Percentiles rank a stretch among this genome's conserved stretches.
Evolutionary conservation across 768 basidiomycete genomes (phyloP).

Genomic region (Mycena venus): DNA sequence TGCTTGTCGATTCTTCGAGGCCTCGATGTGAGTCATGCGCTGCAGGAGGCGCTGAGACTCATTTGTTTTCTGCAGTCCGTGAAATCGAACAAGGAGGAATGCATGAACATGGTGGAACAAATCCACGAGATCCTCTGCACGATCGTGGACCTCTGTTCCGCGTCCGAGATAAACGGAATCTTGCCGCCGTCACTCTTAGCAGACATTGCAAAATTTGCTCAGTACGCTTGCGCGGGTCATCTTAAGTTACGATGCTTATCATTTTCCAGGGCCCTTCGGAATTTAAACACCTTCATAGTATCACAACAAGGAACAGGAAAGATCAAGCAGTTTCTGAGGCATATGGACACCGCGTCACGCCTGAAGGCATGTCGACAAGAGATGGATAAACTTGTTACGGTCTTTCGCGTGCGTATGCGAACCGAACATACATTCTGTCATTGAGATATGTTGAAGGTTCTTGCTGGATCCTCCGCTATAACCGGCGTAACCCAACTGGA

Average conservation of each 20-base stretch:
- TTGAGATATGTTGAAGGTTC: neutral
- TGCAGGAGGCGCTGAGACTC: neutral
- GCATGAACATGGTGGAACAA: neutral
- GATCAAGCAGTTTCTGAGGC: neutral
- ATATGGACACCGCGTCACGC: neutral
- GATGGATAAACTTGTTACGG: neutral
- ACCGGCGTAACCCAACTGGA: neutral
- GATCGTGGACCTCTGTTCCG: neutral
- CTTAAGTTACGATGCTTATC: neutral
- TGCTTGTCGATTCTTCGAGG: neutral
- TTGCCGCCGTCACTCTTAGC: neutral
- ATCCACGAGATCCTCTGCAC: slow-evolving; percentile 1
- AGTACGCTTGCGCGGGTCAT: neutral
- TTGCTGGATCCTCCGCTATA: neutral
- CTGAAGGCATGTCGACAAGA: neutral
- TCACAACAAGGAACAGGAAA: neutral
- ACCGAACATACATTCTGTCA: neutral
- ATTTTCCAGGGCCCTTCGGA: neutral
- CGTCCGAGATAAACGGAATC: neutral
- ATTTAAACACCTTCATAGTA: neutral
- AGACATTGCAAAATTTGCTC: neutral
- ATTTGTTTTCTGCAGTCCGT: neutral
- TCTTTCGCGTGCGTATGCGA: neutral
- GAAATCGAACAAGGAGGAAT: neutral
- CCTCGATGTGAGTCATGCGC: neutral